phyloP scores from a whole-genome alignment of 192 early-diverging fungal species.

The Dimargaris verticillata region DNA sequence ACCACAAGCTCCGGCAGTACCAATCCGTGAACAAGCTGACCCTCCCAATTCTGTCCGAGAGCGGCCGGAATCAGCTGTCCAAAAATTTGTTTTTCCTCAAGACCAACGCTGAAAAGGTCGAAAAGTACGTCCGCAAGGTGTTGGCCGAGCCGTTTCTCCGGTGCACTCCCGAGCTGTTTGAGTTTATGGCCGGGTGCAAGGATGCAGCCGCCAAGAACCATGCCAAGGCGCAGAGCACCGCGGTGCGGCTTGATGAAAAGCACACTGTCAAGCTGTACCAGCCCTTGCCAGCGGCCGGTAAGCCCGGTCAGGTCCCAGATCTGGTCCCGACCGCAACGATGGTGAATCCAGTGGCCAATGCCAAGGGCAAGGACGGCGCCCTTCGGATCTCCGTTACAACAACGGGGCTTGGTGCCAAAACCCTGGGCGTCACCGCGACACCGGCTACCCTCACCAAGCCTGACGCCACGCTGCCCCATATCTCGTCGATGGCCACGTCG shows the following conservation, averaged over 20 bases:
- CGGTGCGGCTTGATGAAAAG: too few species aligned
- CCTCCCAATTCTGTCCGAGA: slow-evolving; percentile 6
- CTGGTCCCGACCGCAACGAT: background rate
- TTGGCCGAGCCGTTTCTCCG: slow-evolving; percentile 10
- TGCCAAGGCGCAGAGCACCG: too few species aligned
- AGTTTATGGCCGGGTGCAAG: slow-evolving; percentile 7
- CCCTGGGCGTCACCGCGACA: background rate
- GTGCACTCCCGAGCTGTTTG: slow-evolving; percentile 10
- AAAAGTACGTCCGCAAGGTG: slow-evolving; percentile 4
- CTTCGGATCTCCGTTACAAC: background rate
- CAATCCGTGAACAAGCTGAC: slow-evolving; percentile 9
- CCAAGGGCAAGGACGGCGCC: background rate
- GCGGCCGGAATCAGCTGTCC: background rate
- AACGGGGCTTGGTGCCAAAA: background rate
- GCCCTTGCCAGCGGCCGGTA: background rate
- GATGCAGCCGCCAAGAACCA: too few species aligned
- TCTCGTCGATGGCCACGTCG: background rate
- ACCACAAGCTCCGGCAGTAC: slow-evolving; percentile 11
- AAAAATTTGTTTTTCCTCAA: slow-evolving; percentile 12
- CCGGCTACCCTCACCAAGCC: background rate
- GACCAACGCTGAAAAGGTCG: slow-evolving; percentile 11
- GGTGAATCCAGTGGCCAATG: background rate
- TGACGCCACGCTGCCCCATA: background rate
- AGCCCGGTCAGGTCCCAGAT: background rate
- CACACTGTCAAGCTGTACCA: too few species aligned